Evolutionary conservation across 306 rosid species (phyloP).

Genomic region (Ceratonia siliqua): DNA sequence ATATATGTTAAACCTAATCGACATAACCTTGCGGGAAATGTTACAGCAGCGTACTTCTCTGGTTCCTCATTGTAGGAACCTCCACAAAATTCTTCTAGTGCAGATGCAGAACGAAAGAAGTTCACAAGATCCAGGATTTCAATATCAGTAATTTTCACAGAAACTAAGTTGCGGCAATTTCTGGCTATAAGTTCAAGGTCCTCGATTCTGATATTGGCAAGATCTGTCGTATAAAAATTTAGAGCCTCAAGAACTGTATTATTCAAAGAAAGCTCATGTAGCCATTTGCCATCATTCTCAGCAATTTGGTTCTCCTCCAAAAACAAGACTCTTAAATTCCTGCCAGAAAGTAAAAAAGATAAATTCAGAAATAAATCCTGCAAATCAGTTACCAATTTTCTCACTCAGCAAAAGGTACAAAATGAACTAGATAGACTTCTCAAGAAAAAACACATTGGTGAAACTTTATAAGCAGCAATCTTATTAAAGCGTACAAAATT

Average conservation of each 20-base stretch:
- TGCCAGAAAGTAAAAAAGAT: conserved; percentile 34
- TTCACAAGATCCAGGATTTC: conserved; percentile 67
- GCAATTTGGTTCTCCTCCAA: conserved; percentile 75
- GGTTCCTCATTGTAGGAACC: conserved; percentile 67
- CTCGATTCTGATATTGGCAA: conserved; percentile 47
- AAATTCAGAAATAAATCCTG: neutral
- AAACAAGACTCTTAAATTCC: conserved; percentile 75
- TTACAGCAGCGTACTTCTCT: conserved; percentile 50
- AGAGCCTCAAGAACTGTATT: conserved; percentile 83
- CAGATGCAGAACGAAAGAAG: conserved; percentile 67
- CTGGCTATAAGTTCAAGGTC: conserved; percentile 90
- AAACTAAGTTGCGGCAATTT: conserved; percentile 68
- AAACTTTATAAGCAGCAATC: neutral
- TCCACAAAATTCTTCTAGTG: conserved; percentile 88
- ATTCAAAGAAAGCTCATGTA: conserved; percentile 79
- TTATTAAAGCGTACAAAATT: neutral
- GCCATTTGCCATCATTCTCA: conserved; percentile 84
- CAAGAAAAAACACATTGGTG: neutral
- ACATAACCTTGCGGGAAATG: conserved; percentile 64
- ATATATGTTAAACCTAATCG: conserved; percentile 77
- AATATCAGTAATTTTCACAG: conserved; percentile 78
- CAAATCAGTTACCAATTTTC: neutral
- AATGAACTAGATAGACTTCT: neutral
- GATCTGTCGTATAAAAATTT: conserved; percentile 85
- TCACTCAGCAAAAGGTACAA: neutral